Evolutionary conservation across 495 filamentous ascomycete species (phyloP).

Genomic region (Aspergillus sclerotioniger): DNA sequence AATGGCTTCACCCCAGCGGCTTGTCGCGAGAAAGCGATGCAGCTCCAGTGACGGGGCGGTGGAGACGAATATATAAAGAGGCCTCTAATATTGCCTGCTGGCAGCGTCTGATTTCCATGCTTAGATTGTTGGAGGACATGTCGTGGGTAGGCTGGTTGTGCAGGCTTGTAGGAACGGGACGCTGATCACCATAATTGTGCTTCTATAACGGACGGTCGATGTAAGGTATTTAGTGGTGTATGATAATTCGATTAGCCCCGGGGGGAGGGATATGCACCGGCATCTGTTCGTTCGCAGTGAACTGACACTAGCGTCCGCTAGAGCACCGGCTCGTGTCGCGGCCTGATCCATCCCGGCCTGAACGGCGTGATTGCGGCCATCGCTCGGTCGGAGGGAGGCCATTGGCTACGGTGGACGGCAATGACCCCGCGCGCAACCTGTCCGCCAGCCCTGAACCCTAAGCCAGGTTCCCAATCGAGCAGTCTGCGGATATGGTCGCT

Average conservation of each 20-base stretch:
- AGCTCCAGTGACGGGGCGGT: conserved; percentile 36
- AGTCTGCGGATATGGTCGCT: conserved; percentile 22
- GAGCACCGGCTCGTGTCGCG: conserved; percentile 2
- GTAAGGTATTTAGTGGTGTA: conserved; percentile 20
- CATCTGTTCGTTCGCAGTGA: not conserved
- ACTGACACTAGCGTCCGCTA: conserved; percentile 4
- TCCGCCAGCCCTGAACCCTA: conserved; percentile 19
- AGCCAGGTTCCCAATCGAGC: conserved; percentile 35
- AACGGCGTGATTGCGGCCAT: not conserved
- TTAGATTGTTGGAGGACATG: not conserved
- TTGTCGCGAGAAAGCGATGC: conserved; percentile 74
- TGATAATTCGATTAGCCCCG: conserved; percentile 11
- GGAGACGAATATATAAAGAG: conserved; percentile 6
- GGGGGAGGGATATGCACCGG: conserved; percentile 11
- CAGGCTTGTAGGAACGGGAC: not conserved
- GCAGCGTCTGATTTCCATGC: not conserved
- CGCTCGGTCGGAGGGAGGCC: not conserved
- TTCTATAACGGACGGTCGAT: conserved; percentile 15
- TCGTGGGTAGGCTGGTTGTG: not conserved
- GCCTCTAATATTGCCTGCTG: not conserved
- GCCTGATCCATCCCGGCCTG: not conserved
- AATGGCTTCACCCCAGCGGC: conserved; percentile 79
- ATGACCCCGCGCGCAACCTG: not conserved
- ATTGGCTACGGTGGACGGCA: not conserved
- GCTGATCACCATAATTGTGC: not conserved